Evolutionary conservation across 495 filamentous ascomycete genomes (phyloP), one percentile per base, ranked within the genome.

Genomic region (Aspergillus baeticus): DNA sequence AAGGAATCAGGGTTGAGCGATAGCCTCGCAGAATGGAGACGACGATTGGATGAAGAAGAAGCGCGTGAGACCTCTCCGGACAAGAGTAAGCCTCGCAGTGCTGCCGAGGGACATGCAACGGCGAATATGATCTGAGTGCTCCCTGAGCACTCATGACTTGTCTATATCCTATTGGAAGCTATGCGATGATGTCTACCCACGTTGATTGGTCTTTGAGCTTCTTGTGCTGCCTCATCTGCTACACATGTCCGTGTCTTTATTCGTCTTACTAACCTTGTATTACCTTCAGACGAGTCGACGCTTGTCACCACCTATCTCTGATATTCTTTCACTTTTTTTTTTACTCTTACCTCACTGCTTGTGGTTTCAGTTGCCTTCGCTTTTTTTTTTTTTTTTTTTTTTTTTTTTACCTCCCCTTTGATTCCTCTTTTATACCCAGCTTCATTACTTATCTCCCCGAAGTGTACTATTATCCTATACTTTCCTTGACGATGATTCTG

Each of bases 1-100:
- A 82, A 77, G 59, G 80, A 80, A 41, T 74, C 73, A 4, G 66
- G 69, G 14, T 72, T 92, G 66, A 89, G 82, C 57, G 84, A 84
- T 62, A 88, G 83, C 64, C 64, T 92, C 38, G 84, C 87, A 5
- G 86, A 87, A 63, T 92, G 88, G 88, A 74, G 88, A 52, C 87
- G 87, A 63, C 71, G 85, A 59, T 72, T 92, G 52, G 88, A 92
- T 60, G 80, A 80, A 31, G 84, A 87, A 52, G 84, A 87, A 57
- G 61, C 57, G 18, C 63, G 70, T 21, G 62, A 57, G 34, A 61
- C 54, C 20, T 62, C 60, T 53, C 58, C 67, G 20, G 66, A 68
- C 20, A 65, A 69, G 51, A 60, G 53, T 51, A 67, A 68, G 59
- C 62, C 64, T 4, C 49, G 70, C 54, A 64, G 55, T 35, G 41